phyloP scores from a whole-genome alignment of 108 stramenopile species.

The Nitzschia putrida region DNA sequence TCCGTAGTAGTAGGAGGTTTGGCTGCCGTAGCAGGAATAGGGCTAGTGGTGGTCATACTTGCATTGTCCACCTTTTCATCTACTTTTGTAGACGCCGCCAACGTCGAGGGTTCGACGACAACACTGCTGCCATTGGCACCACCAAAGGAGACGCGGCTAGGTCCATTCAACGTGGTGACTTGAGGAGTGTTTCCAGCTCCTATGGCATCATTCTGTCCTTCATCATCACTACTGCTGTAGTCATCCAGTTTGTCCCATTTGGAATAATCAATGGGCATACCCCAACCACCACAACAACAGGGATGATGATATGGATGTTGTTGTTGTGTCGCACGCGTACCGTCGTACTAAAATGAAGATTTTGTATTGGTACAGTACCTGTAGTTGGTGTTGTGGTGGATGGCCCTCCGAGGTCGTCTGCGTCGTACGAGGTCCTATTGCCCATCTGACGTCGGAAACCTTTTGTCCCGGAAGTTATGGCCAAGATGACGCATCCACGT shows the following conservation, averaged over 20 bases:
- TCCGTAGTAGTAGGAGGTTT: not conserved
- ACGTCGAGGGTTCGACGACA: not conserved
- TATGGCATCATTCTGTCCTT: conserved; percentile 10
- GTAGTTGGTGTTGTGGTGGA: no score
- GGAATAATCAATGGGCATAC: conserved; percentile 51
- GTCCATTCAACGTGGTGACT: conserved; percentile 46
- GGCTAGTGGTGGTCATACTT: no score
- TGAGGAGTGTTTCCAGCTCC: conserved; percentile 6
- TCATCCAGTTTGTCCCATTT: conserved; percentile 58
- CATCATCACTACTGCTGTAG: conserved; percentile 23
- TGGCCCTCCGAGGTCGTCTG: no score
- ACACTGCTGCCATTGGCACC: conserved; percentile 7
- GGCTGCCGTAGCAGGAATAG: no score
- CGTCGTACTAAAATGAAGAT: no score
- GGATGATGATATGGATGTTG: no score
- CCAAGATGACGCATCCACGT: no score
- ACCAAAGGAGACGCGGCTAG: conserved; percentile 40
- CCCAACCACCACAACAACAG: not conserved
- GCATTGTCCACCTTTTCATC: not conserved
- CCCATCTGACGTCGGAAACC: no score
- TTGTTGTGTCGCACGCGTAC: no score
- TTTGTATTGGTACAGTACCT: no score
- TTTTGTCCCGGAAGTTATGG: no score
- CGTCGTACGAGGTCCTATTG: no score
- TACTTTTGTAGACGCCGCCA: not conserved